A percentile compares a stretch with the other conserved stretches of the same genome.
phyloP scores from a whole-genome alignment of 345 rosid species.

The Eutrema japonicum region DNA sequence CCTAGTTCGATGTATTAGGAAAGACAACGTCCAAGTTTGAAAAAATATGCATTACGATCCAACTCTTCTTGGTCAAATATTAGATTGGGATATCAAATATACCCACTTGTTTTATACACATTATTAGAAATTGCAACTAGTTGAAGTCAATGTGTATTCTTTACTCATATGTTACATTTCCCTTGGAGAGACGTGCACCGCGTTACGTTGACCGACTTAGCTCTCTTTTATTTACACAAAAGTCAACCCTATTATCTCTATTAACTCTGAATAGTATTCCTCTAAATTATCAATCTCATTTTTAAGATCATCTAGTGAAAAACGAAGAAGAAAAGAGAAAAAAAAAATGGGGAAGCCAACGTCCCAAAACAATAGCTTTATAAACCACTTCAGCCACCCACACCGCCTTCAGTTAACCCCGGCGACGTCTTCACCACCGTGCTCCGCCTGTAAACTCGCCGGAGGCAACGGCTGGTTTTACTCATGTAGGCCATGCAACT shows the following conservation, averaged over 20 bases:
- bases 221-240: slow-evolving; percentile 27
- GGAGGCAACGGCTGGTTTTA: slow-evolving; percentile 49
- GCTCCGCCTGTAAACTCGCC: slow-evolving; percentile 52
- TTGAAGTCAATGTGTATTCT: slow-evolving; percentile 32
- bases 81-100: slow-evolving; percentile 18
- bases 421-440: slow-evolving; percentile 35
- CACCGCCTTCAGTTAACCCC: slow-evolving; percentile 56
- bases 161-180: slow-evolving; percentile 18
- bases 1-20: slow-evolving; percentile 21
- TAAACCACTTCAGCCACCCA: slow-evolving; percentile 63
- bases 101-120: slow-evolving; percentile 32
- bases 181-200: slow-evolving; percentile 33
- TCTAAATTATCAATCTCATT: slow-evolving; percentile 24
- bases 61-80: slow-evolving; percentile 4
- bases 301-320: not conserved
- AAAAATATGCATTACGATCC: slow-evolving; percentile 11
- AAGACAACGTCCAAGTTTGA: slow-evolving; percentile 21
- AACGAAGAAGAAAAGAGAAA: not conserved
- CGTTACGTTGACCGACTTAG: slow-evolving; percentile 44
- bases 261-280: slow-evolving; percentile 1
- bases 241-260: slow-evolving; percentile 34
- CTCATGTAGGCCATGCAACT: slow-evolving; percentile 60
- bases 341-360: slow-evolving; percentile 53
- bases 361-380: slow-evolving; percentile 32
- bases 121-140: slow-evolving; percentile 33